phyloP scores from a whole-genome alignment of 768 basidiomycete species.

The Suillus luteus region DNA sequence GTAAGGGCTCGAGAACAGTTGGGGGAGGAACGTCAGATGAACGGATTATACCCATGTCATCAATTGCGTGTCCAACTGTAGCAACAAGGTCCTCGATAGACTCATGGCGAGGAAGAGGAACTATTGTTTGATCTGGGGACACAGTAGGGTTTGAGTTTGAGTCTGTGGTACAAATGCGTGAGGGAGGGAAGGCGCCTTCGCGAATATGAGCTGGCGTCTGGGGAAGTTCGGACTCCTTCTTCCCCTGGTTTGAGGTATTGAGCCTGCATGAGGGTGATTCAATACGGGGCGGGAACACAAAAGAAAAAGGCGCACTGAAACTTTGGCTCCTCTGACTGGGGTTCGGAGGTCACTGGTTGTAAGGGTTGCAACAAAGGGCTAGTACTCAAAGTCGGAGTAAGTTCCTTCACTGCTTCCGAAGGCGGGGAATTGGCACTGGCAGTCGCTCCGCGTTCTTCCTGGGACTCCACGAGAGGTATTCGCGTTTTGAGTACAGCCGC shows the following conservation, averaged over 20 bases:
- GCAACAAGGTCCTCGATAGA: constrained; percentile 42
- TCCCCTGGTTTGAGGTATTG: not conserved
- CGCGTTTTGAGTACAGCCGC: constrained; percentile 39
- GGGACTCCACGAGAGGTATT: not conserved
- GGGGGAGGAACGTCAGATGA: constrained; percentile 38
- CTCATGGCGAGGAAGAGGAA: constrained; percentile 27
- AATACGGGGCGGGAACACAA: not conserved
- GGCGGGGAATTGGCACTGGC: not conserved
- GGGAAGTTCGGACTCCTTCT: constrained; percentile 1
- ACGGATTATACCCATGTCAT: constrained; percentile 39
- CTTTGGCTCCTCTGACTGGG: not conserved
- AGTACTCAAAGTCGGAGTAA: not conserved
- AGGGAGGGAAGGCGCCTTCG: constrained; percentile 70
- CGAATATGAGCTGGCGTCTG: constrained; percentile 38
- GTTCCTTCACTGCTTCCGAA: constrained; percentile 2
- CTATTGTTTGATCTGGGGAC: constrained; percentile 22
- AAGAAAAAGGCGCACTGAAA: not conserved
- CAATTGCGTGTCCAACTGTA: constrained; percentile 40
- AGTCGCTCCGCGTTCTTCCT: not conserved
- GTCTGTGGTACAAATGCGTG: constrained; percentile 33
- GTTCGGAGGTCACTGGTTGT: not conserved
- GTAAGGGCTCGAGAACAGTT: constrained; percentile 42
- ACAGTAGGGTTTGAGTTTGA: constrained; percentile 14
- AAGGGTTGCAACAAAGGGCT: not conserved
- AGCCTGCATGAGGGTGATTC: not conserved